phyloP scores from a whole-genome alignment of 2,329 filamentous ascomycete genomes.

The Diaporthe batatas region DNA sequence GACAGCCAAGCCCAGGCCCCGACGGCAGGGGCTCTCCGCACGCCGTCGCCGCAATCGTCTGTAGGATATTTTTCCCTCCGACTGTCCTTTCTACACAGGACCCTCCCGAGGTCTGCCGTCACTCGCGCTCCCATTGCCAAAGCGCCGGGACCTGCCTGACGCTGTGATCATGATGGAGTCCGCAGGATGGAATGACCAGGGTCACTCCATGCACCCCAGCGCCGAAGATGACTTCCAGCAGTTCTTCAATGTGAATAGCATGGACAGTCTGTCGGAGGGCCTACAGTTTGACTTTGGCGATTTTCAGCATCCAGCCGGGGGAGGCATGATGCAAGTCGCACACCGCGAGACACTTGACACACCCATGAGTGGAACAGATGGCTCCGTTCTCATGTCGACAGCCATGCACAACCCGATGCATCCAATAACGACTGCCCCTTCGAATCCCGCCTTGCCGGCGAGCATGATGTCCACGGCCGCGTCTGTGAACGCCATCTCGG shows the following conservation, averaged over 20 bases:
- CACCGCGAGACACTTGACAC: slow-evolving; percentile 61
- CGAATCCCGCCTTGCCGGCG: slow-evolving; percentile 61
- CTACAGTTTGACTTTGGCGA: slow-evolving; percentile 72
- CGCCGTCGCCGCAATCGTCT: slow-evolving; percentile 9
- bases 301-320: slow-evolving; percentile 59
- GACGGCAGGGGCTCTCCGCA: neutral
- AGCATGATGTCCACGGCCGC: slow-evolving; percentile 61
- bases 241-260: slow-evolving; percentile 71
- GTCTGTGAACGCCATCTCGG: slow-evolving; percentile 66
- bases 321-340: slow-evolving; percentile 55
- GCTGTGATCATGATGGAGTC: slow-evolving; percentile 64
- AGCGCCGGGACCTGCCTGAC: neutral
- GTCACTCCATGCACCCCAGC: slow-evolving; percentile 64
- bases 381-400: slow-evolving; percentile 54
- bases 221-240: slow-evolving; percentile 74
- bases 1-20: slow-evolving; percentile 22
- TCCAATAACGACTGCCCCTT: slow-evolving; percentile 61
- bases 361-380: slow-evolving; percentile 62
- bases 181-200: slow-evolving; percentile 67
- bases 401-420: slow-evolving; percentile 61
- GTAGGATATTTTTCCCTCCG: neutral
- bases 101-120: neutral
- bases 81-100: neutral
- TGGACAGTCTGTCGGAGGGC: slow-evolving; percentile 65
- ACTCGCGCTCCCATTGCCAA: neutral